Evolutionary conservation across 2,329 filamentous ascomycete species (phyloP).

Genomic region (Lachnellula arida): DNA sequence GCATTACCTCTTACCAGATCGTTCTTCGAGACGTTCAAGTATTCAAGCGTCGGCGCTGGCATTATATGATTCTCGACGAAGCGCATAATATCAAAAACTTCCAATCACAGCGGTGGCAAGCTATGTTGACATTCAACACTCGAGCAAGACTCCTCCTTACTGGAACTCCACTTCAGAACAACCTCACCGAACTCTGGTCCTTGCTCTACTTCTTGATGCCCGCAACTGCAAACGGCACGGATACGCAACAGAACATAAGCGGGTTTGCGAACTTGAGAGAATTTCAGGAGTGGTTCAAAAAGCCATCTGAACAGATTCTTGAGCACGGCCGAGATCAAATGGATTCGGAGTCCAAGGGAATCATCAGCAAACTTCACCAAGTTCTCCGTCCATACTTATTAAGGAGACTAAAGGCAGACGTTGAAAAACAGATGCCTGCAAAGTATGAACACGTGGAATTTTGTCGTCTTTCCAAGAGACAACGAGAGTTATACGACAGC

Average conservation of each 20-base stretch:
- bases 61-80: slow-evolving; percentile 97
- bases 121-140: slow-evolving; percentile 88
- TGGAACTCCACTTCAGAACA: slow-evolving; percentile 94
- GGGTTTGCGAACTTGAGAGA: slow-evolving; percentile 93
- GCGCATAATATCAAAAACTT: slow-evolving; percentile 99
- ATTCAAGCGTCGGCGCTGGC: slow-evolving; percentile 89
- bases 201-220: slow-evolving; percentile 95
- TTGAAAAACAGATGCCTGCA: slow-evolving; percentile 97
- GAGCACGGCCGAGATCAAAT: slow-evolving; percentile 92
- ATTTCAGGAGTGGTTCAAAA: slow-evolving; percentile 93
- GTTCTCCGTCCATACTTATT: slow-evolving; percentile 89
- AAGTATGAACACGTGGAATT: slow-evolving; percentile 98
- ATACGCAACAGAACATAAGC: slow-evolving; percentile 68
- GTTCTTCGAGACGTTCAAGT: slow-evolving; percentile 91
- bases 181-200: slow-evolving; percentile 94
- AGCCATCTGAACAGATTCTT: slow-evolving; percentile 91
- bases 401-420: slow-evolving; percentile 86
- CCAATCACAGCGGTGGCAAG: slow-evolving; percentile 95
- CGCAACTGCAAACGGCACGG: slow-evolving; percentile 46
- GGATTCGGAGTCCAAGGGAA: slow-evolving; percentile 87
- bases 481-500: slow-evolving; percentile 92
- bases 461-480: slow-evolving; percentile 89
- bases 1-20: slow-evolving; percentile 96
- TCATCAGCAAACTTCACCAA: slow-evolving; percentile 90
- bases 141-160: slow-evolving; percentile 82